Conservation (phyloP, 495 filamentous ascomycete genomes). For the Amphirosellinia nigrospora region DNA sequence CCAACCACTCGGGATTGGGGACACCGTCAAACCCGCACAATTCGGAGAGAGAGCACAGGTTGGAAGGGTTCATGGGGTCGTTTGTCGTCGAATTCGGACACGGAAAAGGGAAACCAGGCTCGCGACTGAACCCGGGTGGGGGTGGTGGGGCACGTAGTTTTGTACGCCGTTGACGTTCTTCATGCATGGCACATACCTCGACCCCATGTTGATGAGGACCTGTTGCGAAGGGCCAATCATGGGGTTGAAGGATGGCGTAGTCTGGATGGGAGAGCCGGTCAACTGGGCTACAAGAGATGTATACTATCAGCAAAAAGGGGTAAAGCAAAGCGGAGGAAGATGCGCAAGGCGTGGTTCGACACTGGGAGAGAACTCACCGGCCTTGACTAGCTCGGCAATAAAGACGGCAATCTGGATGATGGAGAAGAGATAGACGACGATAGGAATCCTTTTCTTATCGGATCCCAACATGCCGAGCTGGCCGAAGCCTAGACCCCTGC, state of each 20-base stretch:
- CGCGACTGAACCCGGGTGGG: neutral
- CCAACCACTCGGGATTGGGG: conserved; percentile 63
- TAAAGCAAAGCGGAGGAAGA: neutral
- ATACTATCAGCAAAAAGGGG: neutral
- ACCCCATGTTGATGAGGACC: conserved; percentile 95
- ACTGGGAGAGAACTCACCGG: conserved; percentile 56
- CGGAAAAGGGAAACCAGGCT: conserved; percentile 57
- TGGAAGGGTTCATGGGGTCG: conserved; percentile 47
- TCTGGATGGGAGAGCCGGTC: conserved; percentile 82
- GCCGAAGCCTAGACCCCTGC: conserved; percentile 47
- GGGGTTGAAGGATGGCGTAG: conserved; percentile 84
- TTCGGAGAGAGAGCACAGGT: conserved; percentile 72
- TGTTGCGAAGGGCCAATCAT: conserved; percentile 95
- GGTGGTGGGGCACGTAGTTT: conserved; percentile 41
- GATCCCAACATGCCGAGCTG: conserved; percentile 57
- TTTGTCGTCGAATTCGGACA: conserved; percentile 77
- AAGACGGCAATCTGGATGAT: conserved; percentile 84
- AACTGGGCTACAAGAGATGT: conserved; percentile 49
- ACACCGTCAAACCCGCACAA: conserved; percentile 83
- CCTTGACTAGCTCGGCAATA: conserved; percentile 84
- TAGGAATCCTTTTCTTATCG: conserved; percentile 68
- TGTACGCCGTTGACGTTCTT: conserved; percentile 75
- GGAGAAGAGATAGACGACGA: conserved; percentile 83
- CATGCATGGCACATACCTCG: conserved; percentile 94
- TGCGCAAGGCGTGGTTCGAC: conserved; percentile 4